Base-by-base conservation (phyloP, 2,329 filamentous ascomycete genomes). In the Pyricularia sp. region DNA sequence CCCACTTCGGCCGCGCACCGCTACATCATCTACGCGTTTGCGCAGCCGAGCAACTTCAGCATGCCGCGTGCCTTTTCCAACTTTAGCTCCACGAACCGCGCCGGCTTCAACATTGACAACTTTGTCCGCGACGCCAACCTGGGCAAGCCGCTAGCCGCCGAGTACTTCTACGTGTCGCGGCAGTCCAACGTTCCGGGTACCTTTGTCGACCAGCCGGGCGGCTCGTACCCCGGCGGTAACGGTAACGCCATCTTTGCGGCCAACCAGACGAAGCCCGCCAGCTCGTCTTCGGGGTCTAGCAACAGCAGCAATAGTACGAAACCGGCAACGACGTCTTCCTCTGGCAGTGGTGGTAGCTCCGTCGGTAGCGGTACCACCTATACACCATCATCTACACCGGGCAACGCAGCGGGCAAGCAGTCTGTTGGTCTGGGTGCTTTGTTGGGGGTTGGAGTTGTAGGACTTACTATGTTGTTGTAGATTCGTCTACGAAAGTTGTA, bases 21-120 rank as follows among this genome's bases (percentile, higher is more conserved):
- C 49, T 67, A 67, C 63, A 67, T 67, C 55, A 35, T 67, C 31
- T 67, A 67, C 55, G 63, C 66, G 35, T 67, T 66, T 40, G 31
- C 57, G 22, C 65, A 67, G 60, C 66, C 66, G 4, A 30, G 40
- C 9, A 44, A 16, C 60, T 66, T 67, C 30, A 59, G 35, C 28
- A 28, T 67, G 28, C 66, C 66, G 13, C n/a, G 7, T 1, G 24
- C 49, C 28, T 67, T 61, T 19, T 24, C 62, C 8, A 57, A 55
- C 26, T 64, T 63, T n/a, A 53, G 65, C 40, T 60, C 62, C 16
- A 40, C 44, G 35, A 67, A 66, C 65, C 65, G 66, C 57, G 33
- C 35, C 55, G 16, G 10, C 1, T 66, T 67, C 40, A 63, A 67
- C 63, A 62, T 67, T 8, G 53, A 61, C 7, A 44, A 49, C 13